These are phyloP conservation scores for Trichophyton verrucosum DNA, from an alignment of 2,329 filamentous ascomycete genomes.

Conservation along the genomic window DNA sequence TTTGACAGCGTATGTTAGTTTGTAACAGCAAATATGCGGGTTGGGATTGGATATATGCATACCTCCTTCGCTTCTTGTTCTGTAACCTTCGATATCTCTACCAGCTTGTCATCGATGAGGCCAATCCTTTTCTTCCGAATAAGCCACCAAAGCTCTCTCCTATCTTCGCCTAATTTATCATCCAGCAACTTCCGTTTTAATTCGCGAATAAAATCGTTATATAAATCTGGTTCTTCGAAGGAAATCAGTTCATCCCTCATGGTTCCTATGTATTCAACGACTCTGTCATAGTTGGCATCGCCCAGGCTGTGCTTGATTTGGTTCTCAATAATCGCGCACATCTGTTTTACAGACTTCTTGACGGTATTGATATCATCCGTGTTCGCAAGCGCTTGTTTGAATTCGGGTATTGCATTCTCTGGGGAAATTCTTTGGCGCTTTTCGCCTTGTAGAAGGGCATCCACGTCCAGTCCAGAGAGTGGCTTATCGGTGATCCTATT, in stretches of 20 bases:
- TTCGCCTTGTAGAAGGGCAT: constrained; percentile 57
- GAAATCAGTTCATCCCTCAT: constrained; percentile 66
- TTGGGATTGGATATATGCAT: constrained; percentile 9
- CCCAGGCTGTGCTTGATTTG: constrained; percentile 63
- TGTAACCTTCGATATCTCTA: constrained; percentile 52
- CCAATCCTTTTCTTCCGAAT: constrained; percentile 57
- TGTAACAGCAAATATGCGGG: not conserved
- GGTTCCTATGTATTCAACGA: constrained; percentile 61
- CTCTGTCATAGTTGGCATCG: constrained; percentile 59
- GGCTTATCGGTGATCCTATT: constrained; percentile 62
- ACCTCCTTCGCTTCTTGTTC: constrained; percentile 57
- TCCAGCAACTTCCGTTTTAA: constrained; percentile 61
- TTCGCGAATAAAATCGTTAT: constrained; percentile 58
- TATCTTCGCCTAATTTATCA: constrained; percentile 61
- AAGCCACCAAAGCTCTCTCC: constrained; percentile 71
- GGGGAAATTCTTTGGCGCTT: constrained; percentile 44
- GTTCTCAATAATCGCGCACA: constrained; percentile 56
- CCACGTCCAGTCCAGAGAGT: constrained; percentile 78
- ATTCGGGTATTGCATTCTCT: constrained; percentile 76
- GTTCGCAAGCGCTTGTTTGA: constrained; percentile 62
- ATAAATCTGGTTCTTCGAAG: constrained; percentile 62
- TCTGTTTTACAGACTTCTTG: constrained; percentile 57
- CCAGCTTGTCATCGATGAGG: constrained; percentile 54
- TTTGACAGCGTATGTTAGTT: constrained; percentile 6
- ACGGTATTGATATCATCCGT: constrained; percentile 51